phyloP scores from a whole-genome alignment of 164 flowering plant genomes.

The Aristolochia californica region DNA sequence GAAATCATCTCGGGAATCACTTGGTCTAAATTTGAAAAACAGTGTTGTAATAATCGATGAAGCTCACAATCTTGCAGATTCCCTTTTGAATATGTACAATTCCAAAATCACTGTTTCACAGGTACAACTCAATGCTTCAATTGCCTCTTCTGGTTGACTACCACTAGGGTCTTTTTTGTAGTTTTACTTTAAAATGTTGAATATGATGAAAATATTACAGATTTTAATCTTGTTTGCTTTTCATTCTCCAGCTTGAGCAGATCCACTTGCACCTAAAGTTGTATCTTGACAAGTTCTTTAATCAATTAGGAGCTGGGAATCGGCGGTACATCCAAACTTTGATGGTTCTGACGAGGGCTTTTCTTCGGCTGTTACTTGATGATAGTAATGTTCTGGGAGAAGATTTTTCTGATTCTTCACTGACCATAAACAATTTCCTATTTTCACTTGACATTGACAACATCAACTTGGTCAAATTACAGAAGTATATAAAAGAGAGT shows the following conservation, averaged over 20 bases:
- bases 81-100: conserved; percentile 86
- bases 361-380: conserved; percentile 31
- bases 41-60: conserved; percentile 87
- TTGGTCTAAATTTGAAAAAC: conserved; percentile 71
- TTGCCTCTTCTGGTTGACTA: no score
- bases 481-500: conserved; percentile 71
- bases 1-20: conserved; percentile 85
- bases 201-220: background rate
- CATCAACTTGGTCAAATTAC: conserved; percentile 80
- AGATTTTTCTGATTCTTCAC: conserved; percentile 26
- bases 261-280: conserved; percentile 41
- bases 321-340: conserved; percentile 87
- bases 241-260: conserved; percentile 51
- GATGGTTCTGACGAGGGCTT: conserved; percentile 59
- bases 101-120: conserved; percentile 63
- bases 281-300: conserved; percentile 58
- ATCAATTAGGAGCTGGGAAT: conserved; percentile 78
- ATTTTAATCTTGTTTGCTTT: background rate
- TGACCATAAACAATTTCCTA: conserved; percentile 84
- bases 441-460: conserved; percentile 83
- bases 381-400: conserved; percentile 17
- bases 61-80: conserved; percentile 98
- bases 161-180: background rate
- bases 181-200: background rate
- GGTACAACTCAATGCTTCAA: conserved; percentile 22